Evolutionary conservation across 2,329 filamentous ascomycete species (phyloP), one percentile per base, ranked within the genome.

Genomic region (Aspergillus sp.): DNA sequence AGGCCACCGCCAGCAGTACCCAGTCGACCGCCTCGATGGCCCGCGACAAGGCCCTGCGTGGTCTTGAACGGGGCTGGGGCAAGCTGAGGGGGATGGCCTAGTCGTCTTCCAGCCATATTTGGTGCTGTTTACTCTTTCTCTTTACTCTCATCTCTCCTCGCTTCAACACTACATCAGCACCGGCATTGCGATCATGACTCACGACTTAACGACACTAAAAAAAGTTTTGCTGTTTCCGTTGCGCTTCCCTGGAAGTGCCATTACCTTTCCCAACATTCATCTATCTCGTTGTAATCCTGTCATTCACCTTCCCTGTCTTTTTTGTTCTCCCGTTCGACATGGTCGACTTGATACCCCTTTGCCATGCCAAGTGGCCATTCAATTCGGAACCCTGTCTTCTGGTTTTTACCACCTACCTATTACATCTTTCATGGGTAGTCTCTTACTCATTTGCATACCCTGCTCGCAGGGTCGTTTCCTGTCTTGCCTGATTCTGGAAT

Each of bases 51-150:
- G 67, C 71, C 51, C 65, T 66, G 41, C 65, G 65, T 24, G 66
- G 68, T 47, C 57, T 74, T 7, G 69, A 73, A 53, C 71, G 66
- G 58, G 67, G 70, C 49, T 74, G 72, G 72, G 70, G 65, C 50
- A 73, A 73, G 63, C 55, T 74, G 45, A 67, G 61, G 60, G 67
- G 68, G 42, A 63, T 67, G 55, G 63, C 69, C 40, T 72, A 68
- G 51, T 52, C 19, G 20, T 1, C 2, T 22, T 8, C 9, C 33
- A 13, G 4, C 35, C 16, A 8, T 5, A 38, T 38, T 16, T 10
- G 19, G 17, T 42, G 40, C 40, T 42, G 19, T 42, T 42, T 13
- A 9, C 16, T 22, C 40, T 42, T 42, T 22, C 3, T 42, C 38
- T 42, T 20, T 42, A 8, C 3, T 38, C 8, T 16, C 35, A 24